Base-by-base conservation (phyloP, 345 rosid genomes). In the Boechera divaricarpa region DNA sequence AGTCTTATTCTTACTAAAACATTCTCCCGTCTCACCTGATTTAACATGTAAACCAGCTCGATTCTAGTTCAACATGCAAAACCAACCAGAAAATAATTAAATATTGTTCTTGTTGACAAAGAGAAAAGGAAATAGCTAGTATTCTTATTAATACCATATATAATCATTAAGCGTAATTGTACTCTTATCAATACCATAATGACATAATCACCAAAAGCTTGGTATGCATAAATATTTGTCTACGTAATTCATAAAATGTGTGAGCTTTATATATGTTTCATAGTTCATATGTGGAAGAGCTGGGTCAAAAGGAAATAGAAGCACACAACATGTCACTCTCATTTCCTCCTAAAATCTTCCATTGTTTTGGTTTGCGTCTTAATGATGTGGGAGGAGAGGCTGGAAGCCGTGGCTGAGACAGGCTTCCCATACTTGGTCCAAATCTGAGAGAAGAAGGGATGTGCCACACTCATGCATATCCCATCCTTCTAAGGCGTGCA, bases 401-500 rank as follows among this genome's bases (percentile, higher is more conserved):
- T 74, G 79, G 73, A 88, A 88, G 24, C 92, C 88, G 69, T 81
- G 87, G 54, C 72, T 73, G 42, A 84, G 87, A 79, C 75, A 75
- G 21, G 87, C 86, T 63, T 85, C 75, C 92, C 90, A 88, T 1
- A 75, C 79, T 55, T 77, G 63, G 6, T 85, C 72, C 54, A 73
- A 38, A 52, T 79, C 78, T 10, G 60, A 42, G 60, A 79, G 69
- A 18, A 81, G 69, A 71, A 77, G 31, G 21, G 79, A 76, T 51
- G 63, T 29, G 2, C 90, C 90, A 10, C 85, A 85, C 74, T 88
- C 90, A 32, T 87, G 82, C 39, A 55, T 51, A 32, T 69, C 53
- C 87, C 85, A 85, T 49, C 82, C 87, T 80, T 88, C 89, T 26
- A 84, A 70, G 32, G 85, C 87, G 60, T 86, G 93, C 32, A 89